phyloP scores from a whole-genome alignment of 2,329 filamentous ascomycete genomes.

The Pyrenophora tritici-repentis region DNA sequence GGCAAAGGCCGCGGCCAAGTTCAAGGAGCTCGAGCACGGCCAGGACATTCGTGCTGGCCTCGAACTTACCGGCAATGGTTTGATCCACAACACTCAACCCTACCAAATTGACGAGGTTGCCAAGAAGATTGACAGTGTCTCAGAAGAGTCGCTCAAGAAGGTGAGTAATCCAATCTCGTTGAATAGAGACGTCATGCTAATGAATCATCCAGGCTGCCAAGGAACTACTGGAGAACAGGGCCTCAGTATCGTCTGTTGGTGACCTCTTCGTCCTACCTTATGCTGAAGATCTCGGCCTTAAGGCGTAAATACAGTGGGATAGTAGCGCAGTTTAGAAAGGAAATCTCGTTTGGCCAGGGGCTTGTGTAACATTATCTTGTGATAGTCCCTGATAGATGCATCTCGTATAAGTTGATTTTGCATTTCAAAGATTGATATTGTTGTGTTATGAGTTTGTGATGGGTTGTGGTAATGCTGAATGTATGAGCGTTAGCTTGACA shows the following conservation, averaged over 20 bases:
- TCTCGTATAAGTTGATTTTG: slow-evolving; percentile 33
- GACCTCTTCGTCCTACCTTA: slow-evolving; percentile 90
- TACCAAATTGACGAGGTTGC: slow-evolving; percentile 82
- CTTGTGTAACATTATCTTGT: slow-evolving; percentile 50
- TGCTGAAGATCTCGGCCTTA: slow-evolving; percentile 91
- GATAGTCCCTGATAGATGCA: slow-evolving; percentile 49
- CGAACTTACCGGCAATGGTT: slow-evolving; percentile 80
- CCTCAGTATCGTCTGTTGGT: slow-evolving; percentile 85
- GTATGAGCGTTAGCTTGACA: no score
- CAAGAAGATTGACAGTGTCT: slow-evolving; percentile 79
- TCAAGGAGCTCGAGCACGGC: slow-evolving; percentile 80
- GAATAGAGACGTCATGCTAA: slow-evolving; percentile 22
- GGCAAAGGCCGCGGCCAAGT: slow-evolving; percentile 91
- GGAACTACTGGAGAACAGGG: slow-evolving; percentile 83
- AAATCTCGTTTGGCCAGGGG: slow-evolving; percentile 39
- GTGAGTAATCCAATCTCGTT: slow-evolving; percentile 39
- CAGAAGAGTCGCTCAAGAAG: slow-evolving; percentile 77
- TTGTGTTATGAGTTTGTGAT: no score
- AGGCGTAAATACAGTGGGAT: slow-evolving; percentile 70
- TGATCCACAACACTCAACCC: slow-evolving; percentile 79
- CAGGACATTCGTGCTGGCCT: slow-evolving; percentile 79
- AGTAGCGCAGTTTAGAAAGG: slow-evolving; percentile 32
- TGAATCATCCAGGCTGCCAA: slow-evolving; percentile 72
- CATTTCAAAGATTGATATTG: no score
- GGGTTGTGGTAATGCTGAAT: no score